Conservation (phyloP, 768 basidiomycete genomes). For the Calocera cornea region DNA sequence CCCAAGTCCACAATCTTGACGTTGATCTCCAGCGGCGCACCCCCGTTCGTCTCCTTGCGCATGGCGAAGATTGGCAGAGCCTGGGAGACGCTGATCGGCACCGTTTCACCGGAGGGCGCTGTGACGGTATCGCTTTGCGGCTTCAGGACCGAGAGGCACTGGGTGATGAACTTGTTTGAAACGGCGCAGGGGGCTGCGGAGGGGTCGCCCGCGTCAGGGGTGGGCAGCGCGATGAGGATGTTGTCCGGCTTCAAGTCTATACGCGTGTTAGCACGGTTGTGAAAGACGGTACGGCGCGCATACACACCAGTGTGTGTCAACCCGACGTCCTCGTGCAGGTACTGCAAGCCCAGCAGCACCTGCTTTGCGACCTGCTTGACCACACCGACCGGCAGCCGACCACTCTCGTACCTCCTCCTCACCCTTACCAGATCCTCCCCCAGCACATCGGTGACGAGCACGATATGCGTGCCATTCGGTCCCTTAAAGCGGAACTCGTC, state of each 20-base stretch:
- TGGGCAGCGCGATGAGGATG: slow-evolving; percentile 35
- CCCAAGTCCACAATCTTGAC: slow-evolving; percentile 2
- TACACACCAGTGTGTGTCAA: slow-evolving; percentile 61
- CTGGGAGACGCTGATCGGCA: slow-evolving; percentile 4
- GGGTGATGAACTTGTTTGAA: neutral
- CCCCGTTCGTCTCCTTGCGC: neutral
- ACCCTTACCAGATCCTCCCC: slow-evolving; percentile 6
- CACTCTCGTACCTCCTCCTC: neutral
- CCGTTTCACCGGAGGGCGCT: neutral
- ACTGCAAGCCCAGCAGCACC: slow-evolving; percentile 75
- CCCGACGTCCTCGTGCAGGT: slow-evolving; percentile 84
- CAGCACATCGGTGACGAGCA: slow-evolving; percentile 28
- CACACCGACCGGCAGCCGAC: slow-evolving; percentile 38
- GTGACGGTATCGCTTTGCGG: neutral
- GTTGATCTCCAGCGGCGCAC: neutral
- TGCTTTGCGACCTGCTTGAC: slow-evolving; percentile 81
- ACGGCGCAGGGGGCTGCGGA: neutral
- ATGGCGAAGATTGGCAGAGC: slow-evolving; percentile 8
- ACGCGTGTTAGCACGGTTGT: neutral
- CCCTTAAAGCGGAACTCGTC: slow-evolving; percentile 49
- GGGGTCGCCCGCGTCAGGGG: neutral
- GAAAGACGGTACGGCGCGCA: neutral
- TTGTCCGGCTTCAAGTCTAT: slow-evolving; percentile 85
- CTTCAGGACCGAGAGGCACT: neutral
- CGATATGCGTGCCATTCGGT: slow-evolving; percentile 30